Evolutionary conservation across 2,329 filamentous ascomycete species (phyloP).

Genomic region (Tricladium varicosporioides): DNA sequence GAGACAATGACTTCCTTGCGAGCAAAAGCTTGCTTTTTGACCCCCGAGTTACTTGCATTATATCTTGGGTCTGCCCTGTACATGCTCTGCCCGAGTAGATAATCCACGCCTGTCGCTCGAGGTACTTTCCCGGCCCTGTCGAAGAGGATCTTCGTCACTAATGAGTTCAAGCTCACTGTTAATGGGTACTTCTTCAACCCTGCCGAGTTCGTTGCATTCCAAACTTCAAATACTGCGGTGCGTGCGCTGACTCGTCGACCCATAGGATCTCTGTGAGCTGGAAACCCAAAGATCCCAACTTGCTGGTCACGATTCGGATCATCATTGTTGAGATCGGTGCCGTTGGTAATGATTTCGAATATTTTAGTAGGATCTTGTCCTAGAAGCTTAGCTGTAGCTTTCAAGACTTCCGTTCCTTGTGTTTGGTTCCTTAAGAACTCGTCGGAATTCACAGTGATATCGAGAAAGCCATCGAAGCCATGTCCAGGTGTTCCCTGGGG

Average conservation of each 20-base stretch:
- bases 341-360: conserved; percentile 13
- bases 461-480: conserved; percentile 33
- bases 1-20: conserved; percentile 44
- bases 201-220: conserved; percentile 17
- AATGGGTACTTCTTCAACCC: conserved; percentile 23
- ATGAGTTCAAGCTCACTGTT: conserved; percentile 16
- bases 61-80: conserved; percentile 43
- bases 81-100: conserved; percentile 39
- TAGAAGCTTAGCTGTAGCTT: conserved; percentile 15
- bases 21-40: conserved; percentile 21
- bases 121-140: conserved; percentile 32
- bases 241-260: conserved; percentile 24
- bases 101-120: conserved; percentile 42
- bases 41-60: conserved; percentile 24
- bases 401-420: conserved; percentile 17
- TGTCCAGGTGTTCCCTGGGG: conserved; percentile 33
- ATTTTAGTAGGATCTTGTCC: conserved; percentile 20
- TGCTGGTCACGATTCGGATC: conserved; percentile 21
- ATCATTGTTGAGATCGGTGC: conserved; percentile 24
- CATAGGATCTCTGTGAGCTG: conserved; percentile 17
- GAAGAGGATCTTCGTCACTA: conserved; percentile 43
- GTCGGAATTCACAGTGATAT: conserved; percentile 13
- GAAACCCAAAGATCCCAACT: conserved; percentile 28
- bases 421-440: conserved; percentile 11
- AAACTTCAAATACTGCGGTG: conserved; percentile 26